Conservation (phyloP, 176 grass and related monocot species). For the Oryza coarctata region DNA sequence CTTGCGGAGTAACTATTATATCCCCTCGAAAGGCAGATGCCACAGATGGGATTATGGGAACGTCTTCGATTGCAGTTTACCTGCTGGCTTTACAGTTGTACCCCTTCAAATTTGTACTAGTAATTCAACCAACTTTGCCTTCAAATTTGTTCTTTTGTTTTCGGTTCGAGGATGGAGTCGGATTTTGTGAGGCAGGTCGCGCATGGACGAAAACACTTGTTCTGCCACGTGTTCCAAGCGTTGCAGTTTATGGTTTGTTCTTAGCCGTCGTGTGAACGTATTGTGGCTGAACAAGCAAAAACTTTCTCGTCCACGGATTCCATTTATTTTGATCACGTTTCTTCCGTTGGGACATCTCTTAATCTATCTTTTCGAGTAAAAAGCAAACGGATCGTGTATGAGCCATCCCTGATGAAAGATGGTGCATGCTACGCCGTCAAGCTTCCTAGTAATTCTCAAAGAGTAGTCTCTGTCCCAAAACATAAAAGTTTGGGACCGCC, state of each 20-base stretch:
- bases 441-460: too few relatives aligned
- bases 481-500: too few relatives aligned
- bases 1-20: too few relatives aligned
- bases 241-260: not conserved
- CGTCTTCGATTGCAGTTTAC: not conserved
- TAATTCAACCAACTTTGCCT: not conserved
- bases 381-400: not conserved
- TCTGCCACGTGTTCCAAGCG: not conserved
- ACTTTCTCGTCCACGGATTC: not conserved
- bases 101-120: not conserved
- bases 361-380: not conserved
- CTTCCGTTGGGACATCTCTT: not conserved
- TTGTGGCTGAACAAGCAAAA: too few relatives aligned
- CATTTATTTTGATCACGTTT: not conserved
- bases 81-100: not conserved
- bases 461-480: too few relatives aligned
- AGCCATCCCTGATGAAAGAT: not conserved
- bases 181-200: too few relatives aligned
- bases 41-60: not conserved
- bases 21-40: not conserved
- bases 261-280: too few relatives aligned
- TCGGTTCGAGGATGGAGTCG: not conserved
- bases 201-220: not conserved
- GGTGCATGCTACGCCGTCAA: too few relatives aligned
- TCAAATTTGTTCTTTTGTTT: not conserved